These are phyloP conservation scores for Aspergillus sp. DNA, from an alignment of 2,329 filamentous ascomycete genomes.

Conservation along the genomic window DNA sequence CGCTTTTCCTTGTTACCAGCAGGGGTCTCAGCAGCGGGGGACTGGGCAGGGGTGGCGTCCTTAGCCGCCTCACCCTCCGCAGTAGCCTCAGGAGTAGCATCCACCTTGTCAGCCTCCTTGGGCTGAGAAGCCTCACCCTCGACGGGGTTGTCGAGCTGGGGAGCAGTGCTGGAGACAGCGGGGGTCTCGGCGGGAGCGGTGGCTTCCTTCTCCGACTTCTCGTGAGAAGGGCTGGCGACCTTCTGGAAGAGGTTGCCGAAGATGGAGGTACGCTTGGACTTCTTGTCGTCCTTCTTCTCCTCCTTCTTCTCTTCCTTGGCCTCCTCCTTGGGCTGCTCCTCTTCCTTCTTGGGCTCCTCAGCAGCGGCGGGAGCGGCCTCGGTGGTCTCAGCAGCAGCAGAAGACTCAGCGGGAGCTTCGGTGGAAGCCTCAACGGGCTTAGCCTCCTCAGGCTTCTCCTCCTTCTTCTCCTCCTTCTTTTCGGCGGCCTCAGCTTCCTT, in stretches of 20 bases:
- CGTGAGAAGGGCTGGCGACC: constrained; percentile 45
- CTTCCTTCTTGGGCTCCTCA: constrained; percentile 12
- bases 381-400: constrained; percentile 23
- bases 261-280: constrained; percentile 78
- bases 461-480: constrained; percentile 42
- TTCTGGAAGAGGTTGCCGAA: constrained; percentile 79
- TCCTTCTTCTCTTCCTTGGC: constrained; percentile 23
- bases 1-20: constrained; percentile 46
- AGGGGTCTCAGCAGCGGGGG: constrained; percentile 30
- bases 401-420: constrained; percentile 16
- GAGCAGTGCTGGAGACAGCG: constrained; percentile 47
- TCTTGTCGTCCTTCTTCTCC: constrained; percentile 42
- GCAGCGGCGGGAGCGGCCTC: constrained; percentile 6
- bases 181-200: constrained; percentile 48
- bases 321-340: constrained; percentile 41
- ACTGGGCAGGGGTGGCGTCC: constrained; percentile 27
- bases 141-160: constrained; percentile 47
- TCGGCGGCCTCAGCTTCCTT: constrained; percentile 52
- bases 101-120: constrained; percentile 40
- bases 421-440: constrained; percentile 16
- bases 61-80: constrained; percentile 37
- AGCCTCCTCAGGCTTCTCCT: constrained; percentile 43
- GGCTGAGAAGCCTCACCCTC: constrained; percentile 37
- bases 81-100: constrained; percentile 47
- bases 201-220: constrained; percentile 48